Base-by-base conservation (phyloP, 495 filamentous ascomycete genomes). In the Daldinia childiae region DNA sequence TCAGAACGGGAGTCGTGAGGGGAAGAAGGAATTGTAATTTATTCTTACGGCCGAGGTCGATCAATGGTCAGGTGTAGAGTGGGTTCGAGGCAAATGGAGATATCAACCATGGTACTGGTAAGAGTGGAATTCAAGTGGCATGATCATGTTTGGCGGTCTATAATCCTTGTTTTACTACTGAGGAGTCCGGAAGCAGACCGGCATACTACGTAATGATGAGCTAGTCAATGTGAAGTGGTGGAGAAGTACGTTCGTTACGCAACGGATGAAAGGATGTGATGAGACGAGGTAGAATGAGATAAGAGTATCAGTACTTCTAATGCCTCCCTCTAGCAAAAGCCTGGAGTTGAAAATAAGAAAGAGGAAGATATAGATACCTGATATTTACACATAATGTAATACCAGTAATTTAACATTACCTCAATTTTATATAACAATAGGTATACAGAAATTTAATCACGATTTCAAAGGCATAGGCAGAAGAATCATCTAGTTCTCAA, bases 11-110 rank as follows among this genome's bases (percentile, higher is more conserved):
- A 27, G 1, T 27, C 4, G 29, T 29, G 30, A 48, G 39, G 36
- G 32, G 38, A 64, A 34, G 57, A 66, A 64, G 57, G 69, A 61
- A 48, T 45, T 48, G 12, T 71, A 27, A 57, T 34, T 48, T 24
- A 24, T 14, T 48, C 19, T 11, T 7, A 45, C 8, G 8, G 41
- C 41, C n/a, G 17, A 45, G 38, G 6, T 39, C 6, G 38, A n/a
- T n/a, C 15, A 39, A n/a, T 39, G 14, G 12, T 39, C 5, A 17
- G 15, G 15, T 41, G 17, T 41, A 6, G 39, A n/a, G 17, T 9
- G 17, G 8, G 17, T 4, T 11, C 7, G 7, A 48, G 17, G 43
- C 43, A 21, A 48, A 17, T 48, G 17, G 43, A 48, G 19, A 9
- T 19, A 21, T 48, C 6, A 48, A 48, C 43, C 17, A 19, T 48